Evolutionary conservation across 2,329 filamentous ascomycete genomes (phyloP), one percentile per base, ranked within the genome.

Genomic region (Penicillium sp.): DNA sequence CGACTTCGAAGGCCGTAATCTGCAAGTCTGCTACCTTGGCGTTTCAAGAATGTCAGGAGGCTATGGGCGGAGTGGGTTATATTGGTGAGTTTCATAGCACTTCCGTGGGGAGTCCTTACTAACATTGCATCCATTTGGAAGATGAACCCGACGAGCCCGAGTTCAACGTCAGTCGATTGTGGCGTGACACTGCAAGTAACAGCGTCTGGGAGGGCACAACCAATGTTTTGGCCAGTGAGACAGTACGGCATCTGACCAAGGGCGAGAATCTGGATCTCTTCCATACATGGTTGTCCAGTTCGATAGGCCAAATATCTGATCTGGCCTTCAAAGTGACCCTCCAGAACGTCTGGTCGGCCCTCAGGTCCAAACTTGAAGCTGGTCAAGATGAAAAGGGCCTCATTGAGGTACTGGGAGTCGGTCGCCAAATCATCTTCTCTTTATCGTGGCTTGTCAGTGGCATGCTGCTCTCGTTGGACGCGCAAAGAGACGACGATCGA

Each of bases 131-230:
- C 22, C 22, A 31, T 31, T 31, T 31, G 27, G 6, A 18, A 60
- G 59, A 63, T 50, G 72, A 74, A 27, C 66, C 70, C 5, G 68
- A 73, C 58, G 83, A 85, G 53, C 84, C 86, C 53, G 81, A 84
- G 22, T 75, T 89, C 56, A 91, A 91, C 66, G 75, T 91, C 1
- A 82, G 87, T 0, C 81, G 87, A 19, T 74, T 90, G 0, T 88
- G 85, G 67, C 82, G 89, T 3, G 88, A 91, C 65, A 83, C 82
- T 27, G 59, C 59, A 4, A 59, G 57, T 22, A 61, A 61, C 10
- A 78, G 80, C 37, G 87, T 91, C 36, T 89, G 87, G 86, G 87
- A 89, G 71, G 87, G 88, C 1, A 91, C 88, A 0, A 89, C 87
- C 0, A 87, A 89, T 65, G 85, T 91, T 6, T 78, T 91, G 59